Conservation (phyloP, 352 stramenopile species). For the Blastocystis sp. region DNA sequence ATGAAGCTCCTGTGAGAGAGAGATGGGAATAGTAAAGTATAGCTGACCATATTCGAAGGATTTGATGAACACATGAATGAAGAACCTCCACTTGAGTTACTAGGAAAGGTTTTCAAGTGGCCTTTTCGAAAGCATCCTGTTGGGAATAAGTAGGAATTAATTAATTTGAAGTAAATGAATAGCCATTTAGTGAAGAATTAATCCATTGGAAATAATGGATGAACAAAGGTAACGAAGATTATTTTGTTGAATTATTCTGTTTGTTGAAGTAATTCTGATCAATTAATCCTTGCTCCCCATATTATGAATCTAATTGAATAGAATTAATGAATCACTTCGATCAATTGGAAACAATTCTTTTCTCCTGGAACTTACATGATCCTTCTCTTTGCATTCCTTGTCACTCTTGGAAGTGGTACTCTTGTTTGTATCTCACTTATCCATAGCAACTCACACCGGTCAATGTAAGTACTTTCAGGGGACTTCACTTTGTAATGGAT, state of each 20-base stretch:
- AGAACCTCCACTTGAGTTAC: neutral
- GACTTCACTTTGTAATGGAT: neutral
- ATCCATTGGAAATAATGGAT: too few species aligned
- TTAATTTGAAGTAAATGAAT: too few species aligned
- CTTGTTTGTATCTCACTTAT: neutral
- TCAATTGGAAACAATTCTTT: too few species aligned
- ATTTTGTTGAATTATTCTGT: too few species aligned
- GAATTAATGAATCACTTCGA: too few species aligned
- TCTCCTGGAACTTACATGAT: too few species aligned
- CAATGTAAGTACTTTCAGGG: slow-evolving; percentile 17
- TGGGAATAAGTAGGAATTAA: too few species aligned
- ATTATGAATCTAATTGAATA: too few species aligned
- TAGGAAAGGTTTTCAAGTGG: neutral
- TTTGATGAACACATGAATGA: neutral
- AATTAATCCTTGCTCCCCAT: too few species aligned
- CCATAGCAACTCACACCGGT: neutral
- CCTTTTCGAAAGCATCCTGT: neutral
- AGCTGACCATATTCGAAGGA: neutral
- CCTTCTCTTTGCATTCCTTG: neutral
- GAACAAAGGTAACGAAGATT: too few species aligned
- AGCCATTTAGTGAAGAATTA: too few species aligned
- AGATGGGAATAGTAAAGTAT: neutral
- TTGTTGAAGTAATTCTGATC: too few species aligned
- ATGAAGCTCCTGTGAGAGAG: neutral
- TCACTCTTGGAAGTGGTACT: neutral